These are phyloP conservation scores for Kappamyces sp. DNA, from an alignment of 192 early-diverging fungal genomes.

Conservation along the genomic window DNA sequence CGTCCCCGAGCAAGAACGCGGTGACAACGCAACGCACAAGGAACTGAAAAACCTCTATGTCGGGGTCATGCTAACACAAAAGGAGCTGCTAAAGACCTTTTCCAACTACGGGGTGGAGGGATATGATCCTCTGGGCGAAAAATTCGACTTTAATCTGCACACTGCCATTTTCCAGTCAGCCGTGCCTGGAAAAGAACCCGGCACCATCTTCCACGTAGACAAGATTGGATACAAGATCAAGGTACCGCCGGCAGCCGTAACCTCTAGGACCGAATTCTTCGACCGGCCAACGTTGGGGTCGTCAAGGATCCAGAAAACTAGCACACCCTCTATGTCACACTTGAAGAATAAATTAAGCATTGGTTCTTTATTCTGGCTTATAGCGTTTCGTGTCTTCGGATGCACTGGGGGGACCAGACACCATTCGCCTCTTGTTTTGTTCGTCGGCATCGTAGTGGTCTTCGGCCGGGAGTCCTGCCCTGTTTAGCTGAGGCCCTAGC, in stretches of 20 bases:
- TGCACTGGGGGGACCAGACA: slow-evolving; percentile 9
- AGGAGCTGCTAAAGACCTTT: slow-evolving; percentile 79
- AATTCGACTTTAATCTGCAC: slow-evolving; percentile 91
- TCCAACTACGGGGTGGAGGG: slow-evolving; percentile 81
- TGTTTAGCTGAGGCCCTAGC: slow-evolving; percentile 14
- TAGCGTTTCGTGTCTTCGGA: slow-evolving; percentile 1
- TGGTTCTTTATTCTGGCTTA: slow-evolving; percentile 4
- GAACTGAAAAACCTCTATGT: slow-evolving; percentile 73
- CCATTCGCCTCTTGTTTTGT: slow-evolving; percentile 1
- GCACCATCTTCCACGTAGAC: slow-evolving; percentile 79
- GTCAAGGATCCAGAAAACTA: slow-evolving; percentile 39
- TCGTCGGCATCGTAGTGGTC: slow-evolving; percentile 4
- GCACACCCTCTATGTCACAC: not conserved
- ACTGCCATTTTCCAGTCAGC: slow-evolving; percentile 94
- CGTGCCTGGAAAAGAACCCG: slow-evolving; percentile 80
- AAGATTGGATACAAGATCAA: slow-evolving; percentile 93
- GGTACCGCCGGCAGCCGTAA: too few species aligned
- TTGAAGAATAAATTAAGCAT: not conserved
- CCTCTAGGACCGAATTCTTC: slow-evolving; percentile 66
- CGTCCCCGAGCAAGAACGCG: slow-evolving; percentile 66
- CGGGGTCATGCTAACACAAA: slow-evolving; percentile 85
- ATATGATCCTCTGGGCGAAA: slow-evolving; percentile 75
- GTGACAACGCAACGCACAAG: slow-evolving; percentile 38
- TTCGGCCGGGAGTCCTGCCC: slow-evolving; percentile 5
- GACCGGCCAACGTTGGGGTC: slow-evolving; percentile 95